Conservation (phyloP, 805 yeast species). For the Wickerhamomyces queroliae region DNA sequence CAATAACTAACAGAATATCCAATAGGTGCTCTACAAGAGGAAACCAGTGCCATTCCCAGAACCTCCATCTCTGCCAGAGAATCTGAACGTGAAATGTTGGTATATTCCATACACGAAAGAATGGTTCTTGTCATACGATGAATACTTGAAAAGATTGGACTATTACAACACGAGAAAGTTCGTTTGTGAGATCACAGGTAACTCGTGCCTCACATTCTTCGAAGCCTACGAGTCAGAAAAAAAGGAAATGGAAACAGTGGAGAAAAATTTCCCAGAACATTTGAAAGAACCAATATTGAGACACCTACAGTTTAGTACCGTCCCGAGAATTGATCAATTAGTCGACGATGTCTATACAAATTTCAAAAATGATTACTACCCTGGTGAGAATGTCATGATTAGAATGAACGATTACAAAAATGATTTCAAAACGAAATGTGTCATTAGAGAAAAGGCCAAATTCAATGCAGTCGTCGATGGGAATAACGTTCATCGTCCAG, state of each 20-base stretch:
- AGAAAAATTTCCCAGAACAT: slow-evolving; percentile 82
- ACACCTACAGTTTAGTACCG: slow-evolving; percentile 73
- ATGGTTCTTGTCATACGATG: slow-evolving; percentile 77
- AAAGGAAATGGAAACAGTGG: slow-evolving; percentile 57
- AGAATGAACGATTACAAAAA: slow-evolving; percentile 27
- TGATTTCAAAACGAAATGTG: slow-evolving; percentile 31
- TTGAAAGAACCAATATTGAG: slow-evolving; percentile 89
- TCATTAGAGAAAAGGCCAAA: slow-evolving; percentile 81
- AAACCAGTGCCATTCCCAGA: slow-evolving; percentile 58
- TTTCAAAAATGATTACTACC: slow-evolving; percentile 81
- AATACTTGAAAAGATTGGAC: slow-evolving; percentile 65
- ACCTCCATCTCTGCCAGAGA: slow-evolving; percentile 52
- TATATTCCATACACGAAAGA: slow-evolving; percentile 80
- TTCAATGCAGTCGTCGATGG: slow-evolving; percentile 45
- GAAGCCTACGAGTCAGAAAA: slow-evolving; percentile 82
- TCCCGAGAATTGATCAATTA: slow-evolving; percentile 75
- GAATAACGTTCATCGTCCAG: slow-evolving; percentile 36
- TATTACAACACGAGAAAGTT: slow-evolving; percentile 73
- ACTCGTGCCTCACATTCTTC: slow-evolving; percentile 83
- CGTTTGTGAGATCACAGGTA: slow-evolving; percentile 94
- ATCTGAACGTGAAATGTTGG: slow-evolving; percentile 65
- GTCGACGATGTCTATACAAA: slow-evolving; percentile 80
- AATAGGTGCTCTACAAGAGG: slow-evolving; percentile 75
- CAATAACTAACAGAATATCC: slow-evolving; percentile 5
- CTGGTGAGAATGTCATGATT: slow-evolving; percentile 80